Evolutionary conservation across 31 red algal genomes (phyloP).

Genomic region (Endocladia muricata): DNA sequence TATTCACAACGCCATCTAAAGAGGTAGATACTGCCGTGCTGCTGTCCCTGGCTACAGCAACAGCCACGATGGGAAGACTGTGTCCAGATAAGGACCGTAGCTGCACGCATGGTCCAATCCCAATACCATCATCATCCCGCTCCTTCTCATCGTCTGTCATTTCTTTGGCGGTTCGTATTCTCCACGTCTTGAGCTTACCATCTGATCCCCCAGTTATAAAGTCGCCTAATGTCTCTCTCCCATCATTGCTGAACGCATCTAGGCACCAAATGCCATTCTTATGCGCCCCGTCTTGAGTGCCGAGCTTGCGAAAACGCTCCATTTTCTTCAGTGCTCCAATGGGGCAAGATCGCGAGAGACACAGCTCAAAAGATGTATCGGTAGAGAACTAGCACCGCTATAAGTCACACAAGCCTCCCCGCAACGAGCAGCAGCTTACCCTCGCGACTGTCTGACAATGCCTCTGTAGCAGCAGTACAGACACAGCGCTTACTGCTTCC

Average conservation of each 20-base stretch:
- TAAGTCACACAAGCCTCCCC: no score
- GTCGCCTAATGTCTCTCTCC: not conserved
- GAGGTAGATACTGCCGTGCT: not conserved
- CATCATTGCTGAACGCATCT: not conserved
- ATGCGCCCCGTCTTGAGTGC: not conserved
- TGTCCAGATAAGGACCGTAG: not conserved
- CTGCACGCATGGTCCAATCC: not conserved
- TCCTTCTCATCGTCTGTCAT: not conserved
- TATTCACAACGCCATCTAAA: constrained; percentile 10
- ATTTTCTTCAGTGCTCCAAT: no score
- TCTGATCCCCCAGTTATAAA: constrained; percentile 25
- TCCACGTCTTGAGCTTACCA: constrained; percentile 7
- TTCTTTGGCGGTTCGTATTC: not conserved
- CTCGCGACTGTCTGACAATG: no score
- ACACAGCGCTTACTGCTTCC: no score
- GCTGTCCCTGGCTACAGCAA: constrained; percentile 2
- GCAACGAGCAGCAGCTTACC: no score
- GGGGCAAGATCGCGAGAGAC: no score
- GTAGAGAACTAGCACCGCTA: no score
- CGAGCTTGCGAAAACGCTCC: constrained; percentile 9
- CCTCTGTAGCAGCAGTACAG: no score
- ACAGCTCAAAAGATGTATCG: no score
- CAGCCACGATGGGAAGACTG: constrained; percentile 8
- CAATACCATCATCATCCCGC: not conserved
- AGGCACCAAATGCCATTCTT: constrained; percentile 11